Evolutionary conservation across 345 rosid genomes (phyloP), one percentile per base, ranked within the genome.

Genomic region (Nasturtium officinale): DNA sequence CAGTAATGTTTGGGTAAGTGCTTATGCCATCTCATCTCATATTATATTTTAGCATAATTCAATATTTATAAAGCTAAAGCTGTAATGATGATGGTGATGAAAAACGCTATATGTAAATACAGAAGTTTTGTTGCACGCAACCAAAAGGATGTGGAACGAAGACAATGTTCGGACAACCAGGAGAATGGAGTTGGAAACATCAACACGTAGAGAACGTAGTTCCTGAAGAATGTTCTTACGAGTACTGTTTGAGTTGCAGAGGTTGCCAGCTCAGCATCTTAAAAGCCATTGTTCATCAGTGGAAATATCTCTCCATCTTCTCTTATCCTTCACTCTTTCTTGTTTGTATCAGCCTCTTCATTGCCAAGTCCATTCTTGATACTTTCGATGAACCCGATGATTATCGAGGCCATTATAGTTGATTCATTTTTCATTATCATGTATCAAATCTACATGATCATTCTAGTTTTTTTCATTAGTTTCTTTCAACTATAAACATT

Each of bases 1-100:
- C 79, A 76, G 79, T 51, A 61, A 76, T 17, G 79, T 76, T n/a
- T 76, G 79, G 79, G 78, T 75, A 75, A 47, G 67, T 21, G 3
- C 52, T 23, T 23, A 23, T 23, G 25, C 25, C 20, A 61, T 40
- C 28, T 71, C 48, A 18, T 40, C 17, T 73, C n/a, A 30, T 52
- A 17, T 28, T n/a, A n/a, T n/a, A n/a, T n/a, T n/a, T n/a, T n/a
- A n/a, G 18, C 18, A 17, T 17, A 18, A 47, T 12, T 17, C 47
- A 43, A 12, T 2, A 12, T 53, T 12, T 53, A n/a, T 4, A 59
- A 11, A 18, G 38, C 45, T 63, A 21, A 62, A 26, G 3, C 25
- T 1, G 10, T 26, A 23, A 16, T 16, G 2, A 30, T n/a, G 7
- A 33, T 29, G 30, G 30, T 69, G 25, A 9, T 26, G 20, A 42